These are phyloP conservation scores for Linnemannia zychae DNA, from an alignment of 192 early-diverging fungal species.

Conservation along the genomic window DNA sequence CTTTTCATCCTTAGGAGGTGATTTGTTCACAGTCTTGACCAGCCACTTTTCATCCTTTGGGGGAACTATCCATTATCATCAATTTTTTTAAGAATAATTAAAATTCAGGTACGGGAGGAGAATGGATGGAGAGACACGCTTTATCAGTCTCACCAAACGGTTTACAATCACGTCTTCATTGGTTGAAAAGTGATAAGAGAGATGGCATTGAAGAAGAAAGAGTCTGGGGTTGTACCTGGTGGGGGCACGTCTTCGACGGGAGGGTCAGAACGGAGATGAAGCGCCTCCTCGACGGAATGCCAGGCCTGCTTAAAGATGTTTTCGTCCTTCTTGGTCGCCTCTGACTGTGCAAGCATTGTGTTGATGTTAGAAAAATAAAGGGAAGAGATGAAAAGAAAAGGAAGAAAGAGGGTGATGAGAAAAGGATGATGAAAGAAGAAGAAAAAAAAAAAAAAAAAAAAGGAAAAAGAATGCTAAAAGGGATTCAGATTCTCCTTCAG, in stretches of 20 bases:
- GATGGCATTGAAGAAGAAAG: no score
- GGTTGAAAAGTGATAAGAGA: neutral
- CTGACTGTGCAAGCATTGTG: slow-evolving; percentile 31
- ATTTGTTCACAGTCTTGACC: slow-evolving; percentile 52
- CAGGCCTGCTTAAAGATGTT: slow-evolving; percentile 46
- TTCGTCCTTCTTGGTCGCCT: slow-evolving; percentile 3
- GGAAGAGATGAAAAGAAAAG: neutral
- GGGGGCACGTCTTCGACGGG: slow-evolving; percentile 39
- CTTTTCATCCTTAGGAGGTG: slow-evolving; percentile 23
- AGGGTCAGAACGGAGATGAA: slow-evolving; percentile 41
- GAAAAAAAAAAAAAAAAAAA: neutral
- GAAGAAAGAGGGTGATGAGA: neutral
- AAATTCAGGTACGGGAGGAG: slow-evolving; percentile 2
- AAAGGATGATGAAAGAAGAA: neutral
- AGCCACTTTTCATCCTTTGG: slow-evolving; percentile 51
- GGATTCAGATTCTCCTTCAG: neutral
- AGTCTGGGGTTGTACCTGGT: slow-evolving; percentile 17
- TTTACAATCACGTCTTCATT: neutral
- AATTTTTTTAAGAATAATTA: neutral
- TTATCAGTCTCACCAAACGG: neutral
- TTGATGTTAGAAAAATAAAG: neutral
- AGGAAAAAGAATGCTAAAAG: neutral
- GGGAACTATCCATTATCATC: slow-evolving; percentile 25
- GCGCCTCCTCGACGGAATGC: slow-evolving; percentile 39
- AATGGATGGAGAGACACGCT: neutral